phyloP scores from a whole-genome alignment of 2,329 filamentous ascomycete genomes.

The Arthrobotrys iridis region DNA sequence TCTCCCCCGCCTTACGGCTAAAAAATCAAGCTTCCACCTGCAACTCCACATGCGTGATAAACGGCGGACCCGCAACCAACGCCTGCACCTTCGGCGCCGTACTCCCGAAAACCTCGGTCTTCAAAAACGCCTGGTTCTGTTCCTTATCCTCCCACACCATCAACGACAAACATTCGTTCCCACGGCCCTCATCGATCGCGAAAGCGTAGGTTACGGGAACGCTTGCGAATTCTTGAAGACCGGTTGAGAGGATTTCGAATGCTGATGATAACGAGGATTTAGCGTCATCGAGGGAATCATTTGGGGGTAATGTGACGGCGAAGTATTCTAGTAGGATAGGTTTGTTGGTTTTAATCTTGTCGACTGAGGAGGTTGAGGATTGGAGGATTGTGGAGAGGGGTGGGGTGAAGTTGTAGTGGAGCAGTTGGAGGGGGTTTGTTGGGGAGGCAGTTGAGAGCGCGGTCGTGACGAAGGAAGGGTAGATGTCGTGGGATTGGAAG shows the following conservation, averaged over 20 bases:
- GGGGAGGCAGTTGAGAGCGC: neutral
- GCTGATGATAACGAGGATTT: neutral
- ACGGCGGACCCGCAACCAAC: neutral
- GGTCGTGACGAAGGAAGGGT: constrained; percentile 15
- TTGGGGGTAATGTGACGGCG: neutral
- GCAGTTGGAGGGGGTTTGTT: constrained; percentile 10
- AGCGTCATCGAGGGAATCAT: neutral
- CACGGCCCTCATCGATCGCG: constrained; percentile 2
- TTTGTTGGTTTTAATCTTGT: constrained; percentile 1
- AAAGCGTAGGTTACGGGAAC: neutral
- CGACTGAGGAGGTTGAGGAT: neutral
- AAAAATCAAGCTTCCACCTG: neutral
- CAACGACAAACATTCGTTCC: neutral
- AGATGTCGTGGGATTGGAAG: constrained; percentile 18
- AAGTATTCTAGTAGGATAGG: constrained; percentile 28
- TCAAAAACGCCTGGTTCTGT: neutral
- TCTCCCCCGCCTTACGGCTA: too few relatives aligned
- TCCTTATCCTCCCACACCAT: constrained; percentile 10
- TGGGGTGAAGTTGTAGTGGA: constrained; percentile 30
- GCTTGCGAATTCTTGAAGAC: neutral
- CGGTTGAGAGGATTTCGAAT: neutral
- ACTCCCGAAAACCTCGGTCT: neutral
- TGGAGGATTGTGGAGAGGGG: neutral
- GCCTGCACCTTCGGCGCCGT: neutral
- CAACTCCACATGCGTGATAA: constrained; percentile 21